A percentile compares a stretch with the other conserved stretches of the same genome.
Conservation (phyloP, 306 rosid genomes). For the Myrica gale region DNA sequence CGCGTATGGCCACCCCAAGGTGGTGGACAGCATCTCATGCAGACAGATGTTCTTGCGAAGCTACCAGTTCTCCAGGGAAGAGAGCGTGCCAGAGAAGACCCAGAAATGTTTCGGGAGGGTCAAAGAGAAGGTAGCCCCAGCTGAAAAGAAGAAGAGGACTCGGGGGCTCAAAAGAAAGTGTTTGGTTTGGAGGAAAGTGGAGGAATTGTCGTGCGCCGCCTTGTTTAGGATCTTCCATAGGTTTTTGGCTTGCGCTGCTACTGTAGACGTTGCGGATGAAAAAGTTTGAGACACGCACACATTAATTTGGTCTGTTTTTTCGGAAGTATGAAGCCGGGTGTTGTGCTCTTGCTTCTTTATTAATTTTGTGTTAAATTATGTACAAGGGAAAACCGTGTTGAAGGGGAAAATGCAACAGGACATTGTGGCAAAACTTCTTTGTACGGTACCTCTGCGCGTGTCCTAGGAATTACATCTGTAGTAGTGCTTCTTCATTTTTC, state of each 20-base stretch:
- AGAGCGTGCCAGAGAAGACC: slow-evolving; percentile 61
- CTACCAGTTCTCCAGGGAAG: slow-evolving; percentile 77
- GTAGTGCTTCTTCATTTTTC: neutral
- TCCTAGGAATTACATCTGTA: no score
- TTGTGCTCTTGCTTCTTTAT: neutral
- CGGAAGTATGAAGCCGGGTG: neutral
- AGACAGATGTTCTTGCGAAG: slow-evolving; percentile 84
- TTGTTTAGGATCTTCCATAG: slow-evolving; percentile 55
- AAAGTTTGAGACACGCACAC: neutral
- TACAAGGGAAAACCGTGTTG: no score
- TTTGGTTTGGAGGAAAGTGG: slow-evolving; percentile 67
- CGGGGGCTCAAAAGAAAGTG: slow-evolving; percentile 43
- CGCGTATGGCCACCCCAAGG: slow-evolving; percentile 2
- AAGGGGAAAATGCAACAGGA: neutral
- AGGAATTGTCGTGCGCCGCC: slow-evolving; percentile 47
- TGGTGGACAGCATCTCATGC: slow-evolving; percentile 46
- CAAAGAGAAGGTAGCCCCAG: slow-evolving; percentile 46
- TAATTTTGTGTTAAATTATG: slow-evolving; percentile 25
- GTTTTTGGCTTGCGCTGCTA: slow-evolving; percentile 69
- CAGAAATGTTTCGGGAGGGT: slow-evolving; percentile 68
- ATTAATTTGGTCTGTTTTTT: neutral
- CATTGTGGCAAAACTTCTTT: slow-evolving; percentile 1
- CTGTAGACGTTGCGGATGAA: slow-evolving; percentile 58
- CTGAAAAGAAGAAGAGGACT: slow-evolving; percentile 16
- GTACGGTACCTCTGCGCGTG: neutral